phyloP scores from a whole-genome alignment of 2,329 filamentous ascomycete genomes.

The Nigrospora oryzae region DNA sequence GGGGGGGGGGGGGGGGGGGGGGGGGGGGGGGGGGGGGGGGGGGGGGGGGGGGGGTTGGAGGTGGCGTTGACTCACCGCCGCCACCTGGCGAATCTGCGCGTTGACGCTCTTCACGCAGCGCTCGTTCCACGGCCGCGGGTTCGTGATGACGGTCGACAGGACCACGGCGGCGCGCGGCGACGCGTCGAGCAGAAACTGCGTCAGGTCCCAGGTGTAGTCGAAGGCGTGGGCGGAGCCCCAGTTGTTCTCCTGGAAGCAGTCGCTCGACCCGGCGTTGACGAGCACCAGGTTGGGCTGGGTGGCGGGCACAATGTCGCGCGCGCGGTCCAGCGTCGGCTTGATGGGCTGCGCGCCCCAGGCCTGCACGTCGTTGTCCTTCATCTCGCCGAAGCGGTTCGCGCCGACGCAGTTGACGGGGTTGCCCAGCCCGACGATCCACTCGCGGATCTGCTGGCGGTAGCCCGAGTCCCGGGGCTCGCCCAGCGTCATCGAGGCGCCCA shows the following conservation, averaged over 20 bases:
- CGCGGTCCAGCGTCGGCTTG: conserved; percentile 11
- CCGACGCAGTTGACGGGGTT: conserved; percentile 18
- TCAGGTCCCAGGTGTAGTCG: conserved; percentile 11
- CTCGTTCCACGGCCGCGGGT: conserved; percentile 11
- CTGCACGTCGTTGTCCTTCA: conserved; percentile 17
- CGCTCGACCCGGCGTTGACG: conserved; percentile 17
- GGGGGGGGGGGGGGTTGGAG: too few species aligned
- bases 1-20: too few species aligned
- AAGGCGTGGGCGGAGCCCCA: conserved; percentile 9
- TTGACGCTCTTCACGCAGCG: conserved; percentile 18
- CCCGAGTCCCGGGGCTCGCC: conserved; percentile 13
- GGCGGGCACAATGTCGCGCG: conserved; percentile 12
- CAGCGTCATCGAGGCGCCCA: conserved; percentile 14
- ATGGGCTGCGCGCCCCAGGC: conserved; percentile 14
- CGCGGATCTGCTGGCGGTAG: conserved; percentile 17
- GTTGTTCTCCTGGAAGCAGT: conserved; percentile 15
- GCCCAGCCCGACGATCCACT: conserved; percentile 12
- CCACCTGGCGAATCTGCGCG: conserved; percentile 19
- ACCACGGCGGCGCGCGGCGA: conserved; percentile 14
- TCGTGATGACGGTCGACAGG: conserved; percentile 17
- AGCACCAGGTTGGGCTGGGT: conserved; percentile 17
- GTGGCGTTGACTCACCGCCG: conserved; percentile 1
- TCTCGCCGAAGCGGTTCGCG: conserved; percentile 10
- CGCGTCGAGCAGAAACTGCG: conserved; percentile 7
- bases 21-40: too few species aligned